A percentile compares a stretch with the other conserved stretches of the same genome.
Evolutionary conservation across 2,329 filamentous ascomycete genomes (phyloP).

Genomic region (Sclerotinia subarctica): DNA sequence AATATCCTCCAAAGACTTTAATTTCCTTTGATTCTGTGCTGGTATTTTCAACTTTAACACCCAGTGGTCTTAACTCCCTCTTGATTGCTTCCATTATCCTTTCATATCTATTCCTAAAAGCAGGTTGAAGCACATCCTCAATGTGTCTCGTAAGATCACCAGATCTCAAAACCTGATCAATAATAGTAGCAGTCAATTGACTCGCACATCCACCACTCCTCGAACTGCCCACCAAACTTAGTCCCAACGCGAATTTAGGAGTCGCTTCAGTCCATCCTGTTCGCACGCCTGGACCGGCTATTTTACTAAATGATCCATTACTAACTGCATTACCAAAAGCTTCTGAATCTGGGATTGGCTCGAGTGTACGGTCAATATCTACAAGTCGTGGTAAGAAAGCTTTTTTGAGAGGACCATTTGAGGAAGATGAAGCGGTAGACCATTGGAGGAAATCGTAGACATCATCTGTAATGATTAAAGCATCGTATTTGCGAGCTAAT

Average conservation of each 20-base stretch:
- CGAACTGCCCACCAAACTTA: conserved; percentile 53
- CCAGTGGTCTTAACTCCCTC: conserved; percentile 59
- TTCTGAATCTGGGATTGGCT: conserved; percentile 50
- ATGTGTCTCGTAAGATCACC: conserved; percentile 48
- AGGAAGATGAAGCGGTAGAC: conserved; percentile 44
- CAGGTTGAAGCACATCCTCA: conserved; percentile 43
- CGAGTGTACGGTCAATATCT: conserved; percentile 70
- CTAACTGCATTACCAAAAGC: conserved; percentile 78
- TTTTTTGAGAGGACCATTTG: conserved; percentile 21
- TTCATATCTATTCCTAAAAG: conserved; percentile 46
- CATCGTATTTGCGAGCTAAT: conserved; percentile 76
- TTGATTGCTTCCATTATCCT: conserved; percentile 58
- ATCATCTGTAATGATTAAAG: conserved; percentile 83
- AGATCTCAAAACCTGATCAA: conserved; percentile 47
- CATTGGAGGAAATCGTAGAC: conserved; percentile 93
- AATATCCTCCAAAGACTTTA: conserved; percentile 72
- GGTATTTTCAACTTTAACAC: conserved; percentile 46
- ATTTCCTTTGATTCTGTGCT: conserved; percentile 43
- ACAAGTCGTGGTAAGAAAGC: conserved; percentile 65
- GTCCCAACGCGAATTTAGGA: conserved; percentile 53
- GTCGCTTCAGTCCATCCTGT: conserved; percentile 87
- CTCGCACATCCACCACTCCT: conserved; percentile 56
- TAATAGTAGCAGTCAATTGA: conserved; percentile 52
- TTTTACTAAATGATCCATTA: conserved; percentile 89
- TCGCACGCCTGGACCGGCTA: conserved; percentile 74